Evolutionary conservation across 345 rosid species (phyloP).

Genomic region (Lepidium aucheri): DNA sequence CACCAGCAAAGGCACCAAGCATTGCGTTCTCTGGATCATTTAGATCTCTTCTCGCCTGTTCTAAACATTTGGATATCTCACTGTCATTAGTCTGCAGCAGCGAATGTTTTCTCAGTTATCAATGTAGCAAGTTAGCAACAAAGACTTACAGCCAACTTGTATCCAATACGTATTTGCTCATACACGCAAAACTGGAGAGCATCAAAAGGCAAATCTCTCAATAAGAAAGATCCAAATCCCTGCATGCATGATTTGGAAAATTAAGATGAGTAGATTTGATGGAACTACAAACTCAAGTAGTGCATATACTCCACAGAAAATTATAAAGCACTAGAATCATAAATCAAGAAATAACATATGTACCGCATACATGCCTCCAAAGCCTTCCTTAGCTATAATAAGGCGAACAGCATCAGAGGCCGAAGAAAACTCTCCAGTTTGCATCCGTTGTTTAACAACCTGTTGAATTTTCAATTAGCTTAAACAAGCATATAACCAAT

Average conservation of each 20-base stretch:
- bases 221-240: conserved; percentile 85
- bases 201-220: conserved; percentile 93
- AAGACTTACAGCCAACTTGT: conserved; percentile 65
- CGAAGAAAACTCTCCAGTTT: conserved; percentile 63
- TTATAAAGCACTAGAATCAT: neutral
- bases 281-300: neutral
- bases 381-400: conserved; percentile 51
- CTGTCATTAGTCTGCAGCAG: neutral
- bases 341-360: conserved; percentile 12
- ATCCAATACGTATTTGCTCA: conserved; percentile 79
- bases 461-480: conserved; percentile 18
- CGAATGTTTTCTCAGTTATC: neutral
- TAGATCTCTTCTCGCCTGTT: conserved; percentile 72
- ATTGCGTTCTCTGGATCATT: conserved; percentile 77
- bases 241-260: conserved; percentile 20
- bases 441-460: conserved; percentile 79
- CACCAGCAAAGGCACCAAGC: conserved; percentile 88
- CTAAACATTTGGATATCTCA: conserved; percentile 3
- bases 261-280: neutral
- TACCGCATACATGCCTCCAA: conserved; percentile 71
- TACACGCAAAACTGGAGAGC: conserved; percentile 89
- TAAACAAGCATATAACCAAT: neutral
- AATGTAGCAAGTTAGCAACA: neutral
- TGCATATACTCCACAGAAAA: neutral
- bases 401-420: conserved; percentile 61